Base-by-base conservation (phyloP, 2,329 filamentous ascomycete genomes). In the Beauveria asiatica region DNA sequence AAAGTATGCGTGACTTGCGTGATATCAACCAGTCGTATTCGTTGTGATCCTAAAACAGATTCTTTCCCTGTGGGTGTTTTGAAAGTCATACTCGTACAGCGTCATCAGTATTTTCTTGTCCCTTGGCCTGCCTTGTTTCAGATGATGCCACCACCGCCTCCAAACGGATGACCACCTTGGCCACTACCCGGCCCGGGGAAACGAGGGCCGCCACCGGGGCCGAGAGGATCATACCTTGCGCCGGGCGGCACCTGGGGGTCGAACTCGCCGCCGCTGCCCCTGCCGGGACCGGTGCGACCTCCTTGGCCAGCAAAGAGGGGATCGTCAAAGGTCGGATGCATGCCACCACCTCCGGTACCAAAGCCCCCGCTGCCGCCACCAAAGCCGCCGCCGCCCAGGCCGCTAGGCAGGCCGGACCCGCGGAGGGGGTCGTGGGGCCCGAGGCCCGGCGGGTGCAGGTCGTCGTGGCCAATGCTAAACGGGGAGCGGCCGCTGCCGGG, bases 251-350 rank as follows among this genome's bases (percentile, higher is more conserved):
- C 87, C 70, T 87, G 87, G 1, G 88, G 85, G 69, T 92, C 83
- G 68, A 70, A 73, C 2, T 65, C 69, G 3, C 63, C 66, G 6
- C 64, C 67, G 0, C 76, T 78, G 16, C 74, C 73, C 16, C 75
- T 73, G 17, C 71, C 77, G 41, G 74, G 73, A 3, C 78, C 73
- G 7, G 70, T 76, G 1, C 73, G 73, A 10, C 76, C 73, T 7
- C 76, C 76, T 10, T 72, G 73, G 0, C 86, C 87, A 6, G 81
- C 81, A 70, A 96, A 96, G 52, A 97, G 74, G 7, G 90, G 91
- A 69, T 97, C 92, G 67, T 96, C 91, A 70, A 96, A 94, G 0
- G 92, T 96, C 1, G 94, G 94, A 73, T 97, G 90, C 94, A 99
- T 99, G 1, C 94, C 94, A 13, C 88, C 85, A 13, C 88, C 85